Evolutionary conservation across 805 yeast genomes (phyloP), one percentile per base, ranked within the genome.

Genomic region (Candida jianshihensis): DNA sequence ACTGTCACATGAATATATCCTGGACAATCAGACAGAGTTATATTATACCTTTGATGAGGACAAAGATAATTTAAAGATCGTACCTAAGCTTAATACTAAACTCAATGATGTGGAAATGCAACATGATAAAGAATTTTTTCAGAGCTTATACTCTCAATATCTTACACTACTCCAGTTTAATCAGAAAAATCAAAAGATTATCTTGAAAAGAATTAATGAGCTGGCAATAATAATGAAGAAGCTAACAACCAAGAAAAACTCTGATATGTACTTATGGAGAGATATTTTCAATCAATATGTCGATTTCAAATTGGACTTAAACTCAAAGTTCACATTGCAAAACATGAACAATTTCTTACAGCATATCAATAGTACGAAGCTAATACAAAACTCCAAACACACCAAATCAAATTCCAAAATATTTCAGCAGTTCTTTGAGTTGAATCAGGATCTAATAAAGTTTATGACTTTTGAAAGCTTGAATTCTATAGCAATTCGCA

Each of bases 191-290:
- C 86, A 81, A 57, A 13, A 19, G 8, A 9, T 27, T 14, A 34
- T 49, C 4, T n/a, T 30, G 20, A 22, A 29, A 1, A 37, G 39
- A 19, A 39, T 49, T 4, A 15, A 34, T 19, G 9, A 26, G 10
- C 37, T 49, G 19, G 39, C 66, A 19, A 65, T 51, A 19, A 61
- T 81, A 33, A 46, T 48, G 2, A 36, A 38, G 22, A 34, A 21
- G 19, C 27, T 46, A n/a, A 46, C 51, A 2, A 57, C 59, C 26
- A 54, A 54, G 30, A 66, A 63, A 36, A 64, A 61, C 26, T 59
- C 68, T 1, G 90, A 82, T 49, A 59, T 81, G 57, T 78, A 77
- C 47, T 63, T 66, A 8, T 83, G 90, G 90, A 61, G 90, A 39
- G 75, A 78, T 47, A 65, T 82, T 9, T 81, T 82, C 58, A 72